These are phyloP conservation scores for Amanita thiersii DNA, from an alignment of 768 basidiomycete genomes.

Conservation along the genomic window DNA sequence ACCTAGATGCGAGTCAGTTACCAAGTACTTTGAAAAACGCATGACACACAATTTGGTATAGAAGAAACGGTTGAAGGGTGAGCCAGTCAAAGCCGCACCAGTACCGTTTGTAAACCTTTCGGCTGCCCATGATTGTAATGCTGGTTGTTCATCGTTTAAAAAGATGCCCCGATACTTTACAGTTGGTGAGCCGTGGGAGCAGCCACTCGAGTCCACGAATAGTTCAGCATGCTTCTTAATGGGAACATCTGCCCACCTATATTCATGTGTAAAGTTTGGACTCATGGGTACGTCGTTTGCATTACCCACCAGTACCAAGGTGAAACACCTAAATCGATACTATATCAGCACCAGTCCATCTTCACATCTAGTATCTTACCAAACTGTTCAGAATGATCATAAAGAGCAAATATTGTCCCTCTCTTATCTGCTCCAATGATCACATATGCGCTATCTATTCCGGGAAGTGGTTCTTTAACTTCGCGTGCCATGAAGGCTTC, in stretches of 20 bases:
- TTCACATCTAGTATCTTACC: no score
- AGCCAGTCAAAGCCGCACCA: conserved; percentile 35
- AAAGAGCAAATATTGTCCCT: conserved; percentile 58
- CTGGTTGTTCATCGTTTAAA: conserved; percentile 72
- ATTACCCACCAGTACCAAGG: conserved; percentile 64
- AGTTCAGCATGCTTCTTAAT: conserved; percentile 39
- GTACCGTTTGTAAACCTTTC: conserved; percentile 63
- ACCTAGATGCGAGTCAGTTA: conserved; percentile 27
- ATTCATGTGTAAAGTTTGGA: no score
- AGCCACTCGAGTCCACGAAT: conserved; percentile 35
- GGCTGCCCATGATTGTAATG: conserved; percentile 62
- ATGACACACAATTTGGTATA: conserved; percentile 42
- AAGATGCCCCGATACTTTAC: conserved; percentile 70
- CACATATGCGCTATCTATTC: conserved; percentile 53
- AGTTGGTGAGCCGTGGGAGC: conserved; percentile 53
- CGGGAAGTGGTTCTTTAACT: conserved; percentile 48
- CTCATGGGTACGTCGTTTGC: no score
- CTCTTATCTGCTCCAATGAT: conserved; percentile 64
- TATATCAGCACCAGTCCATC: no score
- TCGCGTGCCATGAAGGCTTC: conserved; percentile 49
- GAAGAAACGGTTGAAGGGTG: conserved; percentile 58
- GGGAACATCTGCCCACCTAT: conserved; percentile 77
- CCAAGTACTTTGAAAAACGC: neutral
- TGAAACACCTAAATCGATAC: no score
- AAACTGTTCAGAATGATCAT: conserved; percentile 65